Percentiles rank a stretch among this genome's conserved stretches.
These are phyloP conservation scores for Ampelomyces quisqualis DNA, from an alignment of 2,329 filamentous ascomycete species.

Conservation along the genomic window DNA sequence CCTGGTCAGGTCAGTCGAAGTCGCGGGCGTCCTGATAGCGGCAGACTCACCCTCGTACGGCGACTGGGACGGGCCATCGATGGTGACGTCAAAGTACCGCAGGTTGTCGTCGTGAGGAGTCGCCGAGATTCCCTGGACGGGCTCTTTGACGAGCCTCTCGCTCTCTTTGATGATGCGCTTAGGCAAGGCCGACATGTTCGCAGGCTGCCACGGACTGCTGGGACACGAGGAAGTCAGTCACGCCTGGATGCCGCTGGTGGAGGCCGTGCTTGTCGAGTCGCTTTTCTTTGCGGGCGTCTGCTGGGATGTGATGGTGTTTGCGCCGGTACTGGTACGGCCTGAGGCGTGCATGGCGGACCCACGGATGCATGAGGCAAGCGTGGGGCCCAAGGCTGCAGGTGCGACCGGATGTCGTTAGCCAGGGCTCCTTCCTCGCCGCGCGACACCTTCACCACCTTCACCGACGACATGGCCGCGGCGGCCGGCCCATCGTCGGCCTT, in stretches of 20 bases:
- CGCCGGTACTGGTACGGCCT: conserved; percentile 5
- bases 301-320: conserved; percentile 1
- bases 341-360: conserved; percentile 11
- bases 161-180: conserved; percentile 99
- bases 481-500: conserved; percentile 57
- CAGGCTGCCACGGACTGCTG: conserved; percentile 1
- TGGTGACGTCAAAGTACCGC: conserved; percentile 96
- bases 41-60: conserved; percentile 84
- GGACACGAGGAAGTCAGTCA: conserved; percentile 3
- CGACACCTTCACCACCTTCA: conserved; percentile 11
- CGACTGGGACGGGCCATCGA: conserved; percentile 86
- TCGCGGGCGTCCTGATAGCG: not conserved
- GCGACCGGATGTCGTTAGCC: not conserved
- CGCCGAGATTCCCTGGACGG: conserved; percentile 93
- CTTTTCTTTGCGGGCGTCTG: conserved; percentile 2
- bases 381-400: no score
- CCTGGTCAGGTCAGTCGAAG: conserved; percentile 46
- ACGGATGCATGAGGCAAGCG: no score
- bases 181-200: conserved; percentile 64
- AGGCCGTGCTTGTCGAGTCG: not conserved
- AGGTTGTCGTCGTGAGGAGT: conserved; percentile 96
- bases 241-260: conserved; percentile 2
- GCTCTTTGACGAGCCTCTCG: conserved; percentile 92
- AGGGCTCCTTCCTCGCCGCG: not conserved
- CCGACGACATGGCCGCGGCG: conserved; percentile 23